Percentiles rank a stretch among this genome's conserved stretches.
These are phyloP conservation scores for Coemansia sp. DNA, from an alignment of 192 early-diverging fungal genomes.

Conservation along the genomic window DNA sequence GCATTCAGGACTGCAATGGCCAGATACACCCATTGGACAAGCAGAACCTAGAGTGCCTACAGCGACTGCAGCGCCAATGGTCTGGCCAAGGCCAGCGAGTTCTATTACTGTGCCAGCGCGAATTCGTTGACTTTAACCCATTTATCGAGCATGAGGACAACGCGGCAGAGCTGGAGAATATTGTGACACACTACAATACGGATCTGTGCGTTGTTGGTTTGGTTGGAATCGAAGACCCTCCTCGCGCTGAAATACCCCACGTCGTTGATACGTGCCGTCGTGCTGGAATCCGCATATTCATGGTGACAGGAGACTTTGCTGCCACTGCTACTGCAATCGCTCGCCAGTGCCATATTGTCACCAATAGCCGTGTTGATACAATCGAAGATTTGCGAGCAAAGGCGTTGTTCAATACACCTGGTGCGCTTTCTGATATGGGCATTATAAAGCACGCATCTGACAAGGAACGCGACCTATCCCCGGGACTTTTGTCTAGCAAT, in stretches of 20 bases:
- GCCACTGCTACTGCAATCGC: conserved; percentile 74
- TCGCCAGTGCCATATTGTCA: conserved; percentile 65
- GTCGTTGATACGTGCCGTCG: conserved; percentile 54
- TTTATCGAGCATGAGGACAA: background rate
- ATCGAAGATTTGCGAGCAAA: conserved; percentile 18
- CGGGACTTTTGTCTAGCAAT: no score
- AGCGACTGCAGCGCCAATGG: conserved; percentile 49
- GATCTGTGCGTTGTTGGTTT: conserved; percentile 54
- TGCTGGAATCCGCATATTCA: conserved; percentile 67
- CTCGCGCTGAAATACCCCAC: conserved; percentile 60
- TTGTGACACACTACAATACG: conserved; percentile 8
- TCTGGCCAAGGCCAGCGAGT: conserved; percentile 54
- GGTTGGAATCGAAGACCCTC: conserved; percentile 72
- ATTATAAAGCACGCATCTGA: no score
- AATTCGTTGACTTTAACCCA: background rate
- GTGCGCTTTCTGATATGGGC: no score
- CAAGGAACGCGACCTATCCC: no score
- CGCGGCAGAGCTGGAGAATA: conserved; percentile 1
- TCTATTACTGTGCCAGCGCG: conserved; percentile 18
- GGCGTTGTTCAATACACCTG: background rate
- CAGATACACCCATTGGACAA: conserved; percentile 32
- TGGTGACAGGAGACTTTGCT: conserved; percentile 76
- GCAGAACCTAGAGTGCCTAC: conserved; percentile 18
- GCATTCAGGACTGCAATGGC: conserved; percentile 30
- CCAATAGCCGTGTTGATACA: conserved; percentile 11